These are phyloP conservation scores for Rhodomyrtus tomentosa DNA, from an alignment of 345 rosid species.

Conservation along the genomic window DNA sequence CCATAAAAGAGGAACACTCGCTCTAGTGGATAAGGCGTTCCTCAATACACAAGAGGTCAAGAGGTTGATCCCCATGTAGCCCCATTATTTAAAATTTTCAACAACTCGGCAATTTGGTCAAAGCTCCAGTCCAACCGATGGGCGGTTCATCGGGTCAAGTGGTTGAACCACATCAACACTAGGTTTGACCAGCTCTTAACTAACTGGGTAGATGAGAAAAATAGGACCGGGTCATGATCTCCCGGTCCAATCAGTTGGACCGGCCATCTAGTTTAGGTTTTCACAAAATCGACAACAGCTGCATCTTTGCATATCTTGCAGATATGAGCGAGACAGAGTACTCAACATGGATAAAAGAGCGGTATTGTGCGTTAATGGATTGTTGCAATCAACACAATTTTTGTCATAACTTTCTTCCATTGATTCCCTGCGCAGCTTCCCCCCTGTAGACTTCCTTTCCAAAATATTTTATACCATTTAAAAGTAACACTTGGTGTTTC, in stretches of 20 bases:
- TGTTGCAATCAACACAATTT: background rate
- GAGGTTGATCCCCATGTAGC: background rate
- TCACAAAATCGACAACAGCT: background rate
- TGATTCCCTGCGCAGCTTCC: background rate
- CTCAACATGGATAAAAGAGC: background rate
- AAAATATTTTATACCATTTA: background rate
- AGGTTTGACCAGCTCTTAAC: background rate
- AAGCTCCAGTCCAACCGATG: background rate
- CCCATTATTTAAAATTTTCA: background rate
- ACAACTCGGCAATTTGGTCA: background rate
- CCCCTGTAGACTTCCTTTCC: background rate
- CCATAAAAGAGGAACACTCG: background rate
- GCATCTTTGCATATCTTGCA: background rate
- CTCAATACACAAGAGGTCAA: background rate
- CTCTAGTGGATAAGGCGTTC: background rate
- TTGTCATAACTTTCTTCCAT: background rate
- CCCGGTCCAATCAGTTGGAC: background rate
- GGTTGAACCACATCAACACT: background rate
- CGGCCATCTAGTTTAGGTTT: background rate
- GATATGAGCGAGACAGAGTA: background rate
- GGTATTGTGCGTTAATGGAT: background rate
- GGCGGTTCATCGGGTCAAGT: background rate
- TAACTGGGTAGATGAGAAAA: background rate
- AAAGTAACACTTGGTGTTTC: background rate
- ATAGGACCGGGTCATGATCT: background rate